Percentiles rank a stretch among this genome's conserved stretches.
Evolutionary conservation across 805 yeast genomes (phyloP).

Genomic region (Zygoascus ofunaensis): DNA sequence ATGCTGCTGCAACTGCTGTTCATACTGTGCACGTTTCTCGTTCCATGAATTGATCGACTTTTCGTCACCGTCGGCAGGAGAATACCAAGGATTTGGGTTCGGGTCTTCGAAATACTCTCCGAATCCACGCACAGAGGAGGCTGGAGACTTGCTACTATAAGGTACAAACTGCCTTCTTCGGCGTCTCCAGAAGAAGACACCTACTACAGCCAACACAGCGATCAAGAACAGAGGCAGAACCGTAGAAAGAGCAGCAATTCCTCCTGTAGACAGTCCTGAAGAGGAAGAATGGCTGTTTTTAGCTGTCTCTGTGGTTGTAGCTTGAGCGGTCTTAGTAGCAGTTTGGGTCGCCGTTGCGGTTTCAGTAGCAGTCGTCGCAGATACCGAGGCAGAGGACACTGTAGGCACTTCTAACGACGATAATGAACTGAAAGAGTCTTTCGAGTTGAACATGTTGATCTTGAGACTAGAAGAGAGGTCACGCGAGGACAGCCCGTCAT

Average conservation of each 20-base stretch:
- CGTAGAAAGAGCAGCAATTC: constrained; percentile 40
- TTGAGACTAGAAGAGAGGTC: neutral
- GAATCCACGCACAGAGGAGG: constrained; percentile 9
- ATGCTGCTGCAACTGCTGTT: neutral
- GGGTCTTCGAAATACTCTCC: constrained; percentile 7
- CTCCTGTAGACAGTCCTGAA: constrained; percentile 26
- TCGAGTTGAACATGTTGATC: neutral
- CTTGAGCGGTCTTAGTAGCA: constrained; percentile 18
- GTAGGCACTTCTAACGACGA: constrained; percentile 2
- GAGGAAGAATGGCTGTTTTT: constrained; percentile 12
- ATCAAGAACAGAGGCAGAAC: constrained; percentile 36
- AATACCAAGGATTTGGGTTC: constrained; percentile 3
- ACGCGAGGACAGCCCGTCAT: neutral
- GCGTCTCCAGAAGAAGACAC: constrained; percentile 21
- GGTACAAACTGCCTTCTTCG: constrained; percentile 1
- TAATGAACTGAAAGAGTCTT: neutral
- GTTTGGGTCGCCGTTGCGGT: constrained; percentile 8
- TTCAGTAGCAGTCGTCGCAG: constrained; percentile 4
- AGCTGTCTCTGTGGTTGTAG: constrained; percentile 18
- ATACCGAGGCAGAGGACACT: constrained; percentile 6
- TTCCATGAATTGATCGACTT: constrained; percentile 20
- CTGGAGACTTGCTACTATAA: constrained; percentile 7
- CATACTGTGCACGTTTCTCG: constrained; percentile 16
- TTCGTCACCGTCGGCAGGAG: constrained; percentile 8
- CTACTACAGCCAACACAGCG: constrained; percentile 27